Evolutionary conservation across 2,329 filamentous ascomycete species (phyloP), one percentile per base, ranked within the genome.

Genomic region (Alternaria rosae): DNA sequence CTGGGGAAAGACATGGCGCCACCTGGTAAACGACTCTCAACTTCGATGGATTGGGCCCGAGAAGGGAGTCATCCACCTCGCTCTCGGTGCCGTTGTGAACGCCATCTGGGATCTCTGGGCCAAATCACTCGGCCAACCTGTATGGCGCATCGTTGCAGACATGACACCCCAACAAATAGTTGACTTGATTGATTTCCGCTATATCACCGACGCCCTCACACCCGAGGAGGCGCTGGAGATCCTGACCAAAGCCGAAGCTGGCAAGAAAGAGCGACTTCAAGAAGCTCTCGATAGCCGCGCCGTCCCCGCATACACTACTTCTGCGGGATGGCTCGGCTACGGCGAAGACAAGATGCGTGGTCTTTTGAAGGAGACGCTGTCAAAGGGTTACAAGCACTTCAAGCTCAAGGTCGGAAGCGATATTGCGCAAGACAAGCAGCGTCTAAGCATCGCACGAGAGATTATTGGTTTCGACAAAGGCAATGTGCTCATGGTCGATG

Each of bases 31-130:
- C 66, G 94, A 97, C 85, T 92, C 88, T 70, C 93, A 97, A 80
- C 85, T 97, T 56, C 91, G 93, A 59, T 97, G 94, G 93, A 95
- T 97, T 75, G 93, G 93, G 0, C 93, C 93, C 0, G 93, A 97
- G 75, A 97, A 97, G 82, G 93, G 93, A 62, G 93, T 97, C 45
- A 96, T 96, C 70, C 93, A 97, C 80, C 91, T 97, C 8, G 93
- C 93, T 1, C 88, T 97, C 11, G 93, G 92, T 28, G 92, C 93
- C 44, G 91, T 97, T 15, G 92, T 96, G 71, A 97, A 97, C 78
- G 93, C 93, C 15, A 85, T 97, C 72, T 97, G 93, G 93, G 93
- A 97, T 79, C 87, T 97, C n/a, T 97, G 93, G 93, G 93, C 92
- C 57, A 97, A 96, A 83, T 86, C 86, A 3, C 87, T 95, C 35